Base-by-base conservation (phyloP, 2,329 filamentous ascomycete genomes). In the Fusarium longipes region DNA sequence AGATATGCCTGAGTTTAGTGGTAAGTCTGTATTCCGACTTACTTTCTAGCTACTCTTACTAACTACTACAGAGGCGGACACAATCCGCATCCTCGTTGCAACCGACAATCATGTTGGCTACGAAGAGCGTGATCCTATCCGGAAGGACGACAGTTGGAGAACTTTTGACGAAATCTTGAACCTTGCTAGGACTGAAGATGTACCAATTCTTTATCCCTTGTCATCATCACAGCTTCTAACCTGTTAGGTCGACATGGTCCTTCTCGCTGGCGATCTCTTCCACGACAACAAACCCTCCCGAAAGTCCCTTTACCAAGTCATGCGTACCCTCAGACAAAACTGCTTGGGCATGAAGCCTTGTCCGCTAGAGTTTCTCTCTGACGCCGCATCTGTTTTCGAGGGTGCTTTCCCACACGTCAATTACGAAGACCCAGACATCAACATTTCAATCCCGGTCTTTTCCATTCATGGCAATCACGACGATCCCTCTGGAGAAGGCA, bases 381-480 rank as follows among this genome's bases (percentile, higher is more conserved):
- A 99, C 78, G 93, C 93, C 9, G 93, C 90, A 70, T 92, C 97
- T 73, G 92, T 95, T 65, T 97, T 99, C 73, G 91, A 93, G 64
- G 92, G 92, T 8, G 90, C 93, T 1, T 97, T 97, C 75, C 90
- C 93, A 48, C 92, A 97, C 77, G 95, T 97, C 79, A 99, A 99
- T 79, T 99, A 99, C 79, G 93, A 98, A 78, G 96, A 99, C 74
- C 89, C 93, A 24, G 93, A 99, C 73, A 97, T 99, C 78, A 99
- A 99, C 74, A 89, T 99, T 63, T 93, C 94, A 2, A 97, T 98
- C 56, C 96, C 96, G 0, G 93, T 99, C 27, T 99, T 99, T 76
- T 97, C 95, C 1, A 99, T 99, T 38, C 96, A 99, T 73, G 96
- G 96, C 43, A 99, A 99, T 74, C 96, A 99, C 76, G 96, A 99